Conservation (phyloP, 1,139 yeast genomes). For the Suzukiozyma palmioleophila region DNA sequence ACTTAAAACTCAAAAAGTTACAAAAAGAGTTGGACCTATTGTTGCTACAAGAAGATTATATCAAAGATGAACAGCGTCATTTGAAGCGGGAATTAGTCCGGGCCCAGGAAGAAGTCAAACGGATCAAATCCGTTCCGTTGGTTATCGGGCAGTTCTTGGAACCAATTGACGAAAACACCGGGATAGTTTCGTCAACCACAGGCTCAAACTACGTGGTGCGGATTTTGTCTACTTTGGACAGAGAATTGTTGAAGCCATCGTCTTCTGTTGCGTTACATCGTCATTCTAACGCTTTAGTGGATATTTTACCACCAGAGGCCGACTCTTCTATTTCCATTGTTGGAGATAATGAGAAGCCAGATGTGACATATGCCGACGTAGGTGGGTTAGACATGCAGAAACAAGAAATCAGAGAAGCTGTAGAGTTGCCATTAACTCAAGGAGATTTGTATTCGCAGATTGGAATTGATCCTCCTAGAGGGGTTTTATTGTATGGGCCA, state of each 20-base stretch:
- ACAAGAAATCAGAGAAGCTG: conserved; percentile 98
- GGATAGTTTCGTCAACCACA: conserved; percentile 94
- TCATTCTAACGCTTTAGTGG: conserved; percentile 96
- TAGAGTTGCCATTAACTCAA: conserved; percentile 93
- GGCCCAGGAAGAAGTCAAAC: conserved; percentile 97
- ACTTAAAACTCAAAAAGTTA: conserved; percentile 76
- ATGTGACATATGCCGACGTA: conserved; percentile 86
- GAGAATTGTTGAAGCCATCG: conserved; percentile 91
- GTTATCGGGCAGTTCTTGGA: conserved; percentile 98
- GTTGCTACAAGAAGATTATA: conserved; percentile 87
- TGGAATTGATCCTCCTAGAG: conserved; percentile 98
- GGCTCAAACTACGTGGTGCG: conserved; percentile 97
- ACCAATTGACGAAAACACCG: conserved; percentile 95
- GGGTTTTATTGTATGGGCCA: conserved; percentile 94
- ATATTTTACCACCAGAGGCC: conserved; percentile 97
- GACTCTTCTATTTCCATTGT: conserved; percentile 94
- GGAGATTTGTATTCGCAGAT: conserved; percentile 94
- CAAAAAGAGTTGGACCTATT: conserved; percentile 86
- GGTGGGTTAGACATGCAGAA: conserved; percentile 99
- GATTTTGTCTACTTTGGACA: conserved; percentile 87
- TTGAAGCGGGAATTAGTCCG: conserved; percentile 89
- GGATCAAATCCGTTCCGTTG: conserved; percentile 94
- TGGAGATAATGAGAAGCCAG: conserved; percentile 91
- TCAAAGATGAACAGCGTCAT: conserved; percentile 97
- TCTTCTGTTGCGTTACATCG: conserved; percentile 97